Evolutionary conservation across 805 yeast genomes (phyloP).

Genomic region (Candida ipomoeae): DNA sequence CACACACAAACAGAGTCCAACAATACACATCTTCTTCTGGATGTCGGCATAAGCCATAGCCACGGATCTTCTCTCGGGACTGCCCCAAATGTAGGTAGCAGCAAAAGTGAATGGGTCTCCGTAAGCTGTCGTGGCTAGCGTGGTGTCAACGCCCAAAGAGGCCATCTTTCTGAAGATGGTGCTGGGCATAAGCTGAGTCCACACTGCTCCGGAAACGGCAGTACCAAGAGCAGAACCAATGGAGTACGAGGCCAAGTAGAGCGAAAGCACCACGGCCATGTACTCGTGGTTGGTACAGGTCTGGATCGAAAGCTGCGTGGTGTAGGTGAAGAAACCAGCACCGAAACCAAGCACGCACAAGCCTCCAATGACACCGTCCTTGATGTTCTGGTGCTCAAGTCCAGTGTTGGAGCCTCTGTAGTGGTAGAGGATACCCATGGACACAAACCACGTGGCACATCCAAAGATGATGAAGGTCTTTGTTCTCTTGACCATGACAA

Average conservation of each 20-base stretch:
- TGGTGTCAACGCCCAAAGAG: slow-evolving; percentile 24
- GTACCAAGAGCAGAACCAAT: slow-evolving; percentile 64
- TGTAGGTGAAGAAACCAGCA: slow-evolving; percentile 67
- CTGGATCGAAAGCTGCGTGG: slow-evolving; percentile 58
- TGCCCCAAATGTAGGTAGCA: slow-evolving; percentile 51
- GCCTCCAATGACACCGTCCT: slow-evolving; percentile 60
- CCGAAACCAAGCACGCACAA: slow-evolving; percentile 65
- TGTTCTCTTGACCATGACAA: slow-evolving; percentile 44
- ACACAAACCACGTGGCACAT: slow-evolving; percentile 50
- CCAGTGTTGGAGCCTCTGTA: slow-evolving; percentile 50
- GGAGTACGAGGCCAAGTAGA: slow-evolving; percentile 54
- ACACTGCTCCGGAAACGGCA: slow-evolving; percentile 64
- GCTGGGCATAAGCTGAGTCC: slow-evolving; percentile 57
- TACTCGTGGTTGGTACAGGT: slow-evolving; percentile 57
- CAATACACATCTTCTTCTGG: slow-evolving; percentile 54
- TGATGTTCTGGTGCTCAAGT: slow-evolving; percentile 24
- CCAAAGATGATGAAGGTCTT: slow-evolving; percentile 63
- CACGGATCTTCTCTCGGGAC: slow-evolving; percentile 55
- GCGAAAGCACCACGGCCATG: slow-evolving; percentile 58
- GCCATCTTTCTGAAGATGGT: slow-evolving; percentile 32
- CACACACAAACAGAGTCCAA: slow-evolving; percentile 52
- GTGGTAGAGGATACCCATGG: slow-evolving; percentile 56
- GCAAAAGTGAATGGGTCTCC: slow-evolving; percentile 51
- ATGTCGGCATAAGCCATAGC: slow-evolving; percentile 56
- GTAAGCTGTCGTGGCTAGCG: slow-evolving; percentile 32